Percentiles rank a stretch among this genome's conserved stretches.
Evolutionary conservation across 805 yeast species (phyloP).

Genomic region (Ogataea zsoltii): DNA sequence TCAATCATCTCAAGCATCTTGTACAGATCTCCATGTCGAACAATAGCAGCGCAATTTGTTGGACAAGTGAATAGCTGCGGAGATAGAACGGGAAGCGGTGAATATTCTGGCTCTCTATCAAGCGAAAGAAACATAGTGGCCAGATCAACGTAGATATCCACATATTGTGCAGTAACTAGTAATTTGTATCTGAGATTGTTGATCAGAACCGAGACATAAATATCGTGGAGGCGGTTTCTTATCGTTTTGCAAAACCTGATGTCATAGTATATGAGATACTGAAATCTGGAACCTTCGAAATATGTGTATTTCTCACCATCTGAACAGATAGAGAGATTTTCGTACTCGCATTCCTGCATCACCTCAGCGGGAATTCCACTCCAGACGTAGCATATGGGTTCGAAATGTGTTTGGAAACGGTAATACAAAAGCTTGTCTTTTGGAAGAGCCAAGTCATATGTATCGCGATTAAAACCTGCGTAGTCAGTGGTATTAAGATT

Average conservation of each 20-base stretch:
- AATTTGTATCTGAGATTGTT: slow-evolving; percentile 57
- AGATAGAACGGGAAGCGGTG: slow-evolving; percentile 69
- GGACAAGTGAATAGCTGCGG: slow-evolving; percentile 92
- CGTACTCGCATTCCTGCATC: slow-evolving; percentile 50
- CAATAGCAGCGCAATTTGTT: slow-evolving; percentile 64
- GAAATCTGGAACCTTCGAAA: slow-evolving; percentile 53
- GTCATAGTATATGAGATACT: slow-evolving; percentile 64
- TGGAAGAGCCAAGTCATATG: slow-evolving; percentile 31
- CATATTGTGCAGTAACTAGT: slow-evolving; percentile 73
- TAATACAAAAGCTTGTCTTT: slow-evolving; percentile 19
- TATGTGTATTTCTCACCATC: slow-evolving; percentile 4
- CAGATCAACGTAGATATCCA: slow-evolving; percentile 76
- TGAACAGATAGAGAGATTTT: slow-evolving; percentile 23
- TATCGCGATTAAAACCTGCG: slow-evolving; percentile 37
- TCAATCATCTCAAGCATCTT: slow-evolving; percentile 62
- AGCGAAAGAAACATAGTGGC: slow-evolving; percentile 66
- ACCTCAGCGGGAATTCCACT: slow-evolving; percentile 39
- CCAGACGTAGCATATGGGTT: slow-evolving; percentile 43
- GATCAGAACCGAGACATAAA: slow-evolving; percentile 64
- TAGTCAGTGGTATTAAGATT: slow-evolving; percentile 23
- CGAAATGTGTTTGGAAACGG: slow-evolving; percentile 25
- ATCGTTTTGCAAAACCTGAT: slow-evolving; percentile 68
- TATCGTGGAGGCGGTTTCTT: slow-evolving; percentile 57
- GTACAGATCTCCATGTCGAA: slow-evolving; percentile 63
- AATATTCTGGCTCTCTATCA: slow-evolving; percentile 88